Percentiles rank a stretch among this genome's conserved stretches.
Conservation (phyloP, 2,329 filamentous ascomycete genomes). For the Periconia sp. region DNA sequence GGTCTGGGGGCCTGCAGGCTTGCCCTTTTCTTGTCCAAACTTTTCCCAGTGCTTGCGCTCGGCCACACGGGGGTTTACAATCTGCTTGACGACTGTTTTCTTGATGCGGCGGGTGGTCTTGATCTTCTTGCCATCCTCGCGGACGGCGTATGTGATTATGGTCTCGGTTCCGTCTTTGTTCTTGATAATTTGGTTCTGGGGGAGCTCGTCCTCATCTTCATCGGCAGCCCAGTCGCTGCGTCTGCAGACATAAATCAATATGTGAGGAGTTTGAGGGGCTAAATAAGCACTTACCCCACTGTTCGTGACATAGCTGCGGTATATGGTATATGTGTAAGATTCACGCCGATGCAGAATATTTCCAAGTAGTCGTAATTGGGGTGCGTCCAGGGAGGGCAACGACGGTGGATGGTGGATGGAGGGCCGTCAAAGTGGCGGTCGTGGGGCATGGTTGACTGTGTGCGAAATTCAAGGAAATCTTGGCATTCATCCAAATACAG, state of each 20-base stretch:
- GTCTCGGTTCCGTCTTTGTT: slow-evolving; percentile 99
- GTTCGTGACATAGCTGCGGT: neutral
- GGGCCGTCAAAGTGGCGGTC: neutral
- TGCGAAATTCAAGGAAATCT: neutral
- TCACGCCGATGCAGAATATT: too few species aligned
- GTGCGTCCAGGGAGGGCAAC: neutral
- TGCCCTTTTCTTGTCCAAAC: slow-evolving; percentile 88
- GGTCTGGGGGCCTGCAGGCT: slow-evolving; percentile 75
- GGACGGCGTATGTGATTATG: slow-evolving; percentile 83
- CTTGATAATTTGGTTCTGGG: slow-evolving; percentile 81
- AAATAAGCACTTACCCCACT: neutral
- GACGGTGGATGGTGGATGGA: neutral
- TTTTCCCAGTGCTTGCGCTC: slow-evolving; percentile 92
- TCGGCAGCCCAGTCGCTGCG: slow-evolving; percentile 81
- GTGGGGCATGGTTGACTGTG: neutral
- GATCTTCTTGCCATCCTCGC: slow-evolving; percentile 92
- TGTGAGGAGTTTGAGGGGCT: neutral
- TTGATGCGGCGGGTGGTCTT: slow-evolving; percentile 97
- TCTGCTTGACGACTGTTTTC: slow-evolving; percentile 85
- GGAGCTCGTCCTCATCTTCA: slow-evolving; percentile 83
- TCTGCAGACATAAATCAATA: slow-evolving; percentile 35
- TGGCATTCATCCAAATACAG: neutral
- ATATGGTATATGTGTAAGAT: neutral
- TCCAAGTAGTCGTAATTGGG: neutral
- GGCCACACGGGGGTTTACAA: slow-evolving; percentile 94